phyloP scores from a whole-genome alignment of 176 grass and related monocot species.

The Avena eriantha region DNA sequence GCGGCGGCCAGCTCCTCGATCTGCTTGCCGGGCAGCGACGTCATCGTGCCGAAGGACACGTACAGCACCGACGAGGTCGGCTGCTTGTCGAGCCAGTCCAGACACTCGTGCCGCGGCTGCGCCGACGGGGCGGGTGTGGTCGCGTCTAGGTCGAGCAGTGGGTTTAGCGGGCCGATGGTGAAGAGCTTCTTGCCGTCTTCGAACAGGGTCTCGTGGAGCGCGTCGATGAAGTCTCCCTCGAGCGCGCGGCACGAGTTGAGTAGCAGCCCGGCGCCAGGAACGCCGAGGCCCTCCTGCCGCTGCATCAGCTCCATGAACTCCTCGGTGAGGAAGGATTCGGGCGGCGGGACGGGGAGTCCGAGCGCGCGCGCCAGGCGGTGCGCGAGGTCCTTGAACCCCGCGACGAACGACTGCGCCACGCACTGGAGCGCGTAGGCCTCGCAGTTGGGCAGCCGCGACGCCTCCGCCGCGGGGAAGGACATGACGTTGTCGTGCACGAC shows the following conservation, averaged over 20 bases:
- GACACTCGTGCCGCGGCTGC: conserved; percentile 35
- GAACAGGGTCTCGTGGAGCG: background rate
- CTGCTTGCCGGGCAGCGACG: conserved; percentile 32
- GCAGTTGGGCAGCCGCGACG: conserved; percentile 11
- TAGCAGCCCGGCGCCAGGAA: background rate
- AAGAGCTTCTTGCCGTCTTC: conserved; percentile 18
- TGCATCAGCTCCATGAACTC: background rate
- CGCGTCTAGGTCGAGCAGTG: background rate
- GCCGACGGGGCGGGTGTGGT: background rate
- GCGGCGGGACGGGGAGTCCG: background rate
- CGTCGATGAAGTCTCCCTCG: conserved; percentile 40
- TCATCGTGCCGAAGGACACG: conserved; percentile 45
- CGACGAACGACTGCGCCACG: conserved; percentile 10
- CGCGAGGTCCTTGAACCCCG: conserved; percentile 3
- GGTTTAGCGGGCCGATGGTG: conserved; percentile 46
- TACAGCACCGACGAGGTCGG: conserved; percentile 39
- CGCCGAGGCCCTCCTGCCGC: background rate
- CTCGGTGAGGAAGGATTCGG: background rate
- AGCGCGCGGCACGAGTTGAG: conserved; percentile 46
- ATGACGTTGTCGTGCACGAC: conserved; percentile 42
- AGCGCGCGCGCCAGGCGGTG: background rate
- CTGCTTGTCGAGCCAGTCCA: conserved; percentile 51
- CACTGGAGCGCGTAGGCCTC: conserved; percentile 31
- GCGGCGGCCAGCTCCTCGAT: conserved; percentile 44
- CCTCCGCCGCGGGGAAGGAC: conserved; percentile 31